phyloP scores from a whole-genome alignment of 352 stramenopile species.

The Pythium plurisporium region DNA sequence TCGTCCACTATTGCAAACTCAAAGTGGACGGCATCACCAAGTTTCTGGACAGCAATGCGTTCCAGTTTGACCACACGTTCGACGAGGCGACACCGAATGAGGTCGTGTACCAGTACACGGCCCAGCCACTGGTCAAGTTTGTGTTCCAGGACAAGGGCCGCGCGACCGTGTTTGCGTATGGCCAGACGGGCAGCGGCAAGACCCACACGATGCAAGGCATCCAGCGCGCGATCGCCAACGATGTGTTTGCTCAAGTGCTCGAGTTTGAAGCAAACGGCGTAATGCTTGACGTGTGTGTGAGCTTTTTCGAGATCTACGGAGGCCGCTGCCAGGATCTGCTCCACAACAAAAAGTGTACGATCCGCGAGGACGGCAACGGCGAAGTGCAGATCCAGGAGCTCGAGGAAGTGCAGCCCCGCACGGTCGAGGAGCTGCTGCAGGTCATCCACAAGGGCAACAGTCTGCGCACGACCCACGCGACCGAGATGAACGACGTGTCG shows the following conservation, averaged over 20 bases:
- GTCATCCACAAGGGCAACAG: slow-evolving; percentile 92
- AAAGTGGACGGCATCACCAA: slow-evolving; percentile 99
- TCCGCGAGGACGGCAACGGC: slow-evolving; percentile 91
- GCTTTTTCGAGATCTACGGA: slow-evolving; percentile 98
- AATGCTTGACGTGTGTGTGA: slow-evolving; percentile 86
- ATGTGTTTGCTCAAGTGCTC: slow-evolving; percentile 73
- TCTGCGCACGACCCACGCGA: slow-evolving; percentile 94
- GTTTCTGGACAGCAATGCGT: slow-evolving; percentile 96
- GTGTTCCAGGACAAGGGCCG: slow-evolving; percentile 88
- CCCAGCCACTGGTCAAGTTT: slow-evolving; percentile 93
- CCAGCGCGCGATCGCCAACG: slow-evolving; percentile 66
- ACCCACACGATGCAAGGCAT: slow-evolving; percentile 89
- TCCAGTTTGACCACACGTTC: slow-evolving; percentile 93
- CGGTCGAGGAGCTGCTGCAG: slow-evolving; percentile 89
- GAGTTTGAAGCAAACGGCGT: slow-evolving; percentile 44
- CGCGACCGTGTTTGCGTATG: slow-evolving; percentile 97
- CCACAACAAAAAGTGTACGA: slow-evolving; percentile 85
- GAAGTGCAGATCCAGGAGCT: slow-evolving; percentile 95
- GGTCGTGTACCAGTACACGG: slow-evolving; percentile 90
- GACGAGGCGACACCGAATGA: slow-evolving; percentile 91
- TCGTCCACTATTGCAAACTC: slow-evolving; percentile 97
- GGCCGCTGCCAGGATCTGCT: slow-evolving; percentile 95
- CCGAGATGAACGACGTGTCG: slow-evolving; percentile 94
- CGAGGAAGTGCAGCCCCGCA: slow-evolving; percentile 86
- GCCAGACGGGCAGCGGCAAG: slow-evolving; percentile 93